Evolutionary conservation across 2,329 filamentous ascomycete genomes (phyloP), one percentile per base, ranked within the genome.

Genomic region (Claviceps citrina): DNA sequence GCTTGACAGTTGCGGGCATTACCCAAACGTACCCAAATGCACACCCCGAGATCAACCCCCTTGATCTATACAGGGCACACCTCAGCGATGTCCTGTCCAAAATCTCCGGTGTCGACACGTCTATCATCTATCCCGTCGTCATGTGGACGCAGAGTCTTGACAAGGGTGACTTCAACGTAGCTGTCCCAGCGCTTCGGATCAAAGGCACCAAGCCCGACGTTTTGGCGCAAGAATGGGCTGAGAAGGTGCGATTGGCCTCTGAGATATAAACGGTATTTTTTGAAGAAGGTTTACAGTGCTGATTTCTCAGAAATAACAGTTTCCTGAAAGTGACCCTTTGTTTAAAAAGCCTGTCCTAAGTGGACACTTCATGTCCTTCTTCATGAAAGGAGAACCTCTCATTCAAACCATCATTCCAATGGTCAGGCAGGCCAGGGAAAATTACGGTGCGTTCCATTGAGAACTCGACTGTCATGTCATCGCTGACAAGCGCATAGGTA

Each of bases 131-230:
- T 62, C 74, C 76, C 20, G 76, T 76, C 28, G 65, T 93, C 31
- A 73, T 81, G 63, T 89, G 83, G 82, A 89, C 84, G 5, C 68
- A 75, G 46, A 75, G 78, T 28, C 67, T 86, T 18, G 84, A 91
- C 48, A 85, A 87, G 65, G 85, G 85, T 36, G 85, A 93, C 60
- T 63, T 93, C 50, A 73, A 83, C 39, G 62, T 93, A 35, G 78
- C 84, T 7, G 76, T 84, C 7, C 82, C 85, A 13, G 81, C 84
- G n/a, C 70, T 93, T 46, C 71, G 84, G 45, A 62, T 89, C 52
- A 89, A 81, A 62, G 77, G 77, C 47, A 68, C 68, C 57, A 81
- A 81, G 56, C 76, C 77, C 9, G 64, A 67, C 44, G 73, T 72
- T 48, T 62, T 81, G 39, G 76, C 71, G 10, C 58, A 64, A 46